These are phyloP conservation scores for Raphanus raphanistrum DNA, from an alignment of 345 rosid species.

Conservation along the genomic window DNA sequence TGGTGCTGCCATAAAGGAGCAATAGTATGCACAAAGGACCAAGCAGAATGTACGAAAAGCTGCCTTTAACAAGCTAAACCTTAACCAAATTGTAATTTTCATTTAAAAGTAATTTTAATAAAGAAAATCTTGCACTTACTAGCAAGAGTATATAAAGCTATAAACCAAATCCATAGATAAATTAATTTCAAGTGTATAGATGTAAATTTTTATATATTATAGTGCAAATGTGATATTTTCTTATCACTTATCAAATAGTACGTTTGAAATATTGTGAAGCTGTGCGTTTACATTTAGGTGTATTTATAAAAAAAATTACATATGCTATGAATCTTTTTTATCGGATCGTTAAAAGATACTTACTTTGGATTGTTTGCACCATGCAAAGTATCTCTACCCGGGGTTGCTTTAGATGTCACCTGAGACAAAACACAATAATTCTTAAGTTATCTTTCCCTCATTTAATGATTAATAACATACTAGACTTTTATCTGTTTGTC, in stretches of 20 bases:
- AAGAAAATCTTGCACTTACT: not conserved
- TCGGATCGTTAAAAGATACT: not conserved
- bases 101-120: not conserved
- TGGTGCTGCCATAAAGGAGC: not conserved
- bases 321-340: not conserved
- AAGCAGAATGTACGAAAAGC: not conserved
- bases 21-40: not conserved
- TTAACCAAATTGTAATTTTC: not conserved
- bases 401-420: constrained; percentile 18
- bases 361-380: constrained; percentile 17
- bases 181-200: not conserved
- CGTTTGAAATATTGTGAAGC: not conserved
- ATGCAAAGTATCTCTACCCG: not conserved
- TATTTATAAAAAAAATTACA: not conserved
- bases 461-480: no score
- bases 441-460: no score
- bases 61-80: not conserved
- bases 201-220: not conserved
- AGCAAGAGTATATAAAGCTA: not conserved
- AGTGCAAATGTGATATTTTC: not conserved
- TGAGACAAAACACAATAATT: constrained; percentile 7
- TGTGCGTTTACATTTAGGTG: not conserved
- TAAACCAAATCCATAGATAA: not conserved
- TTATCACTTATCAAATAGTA: not conserved
- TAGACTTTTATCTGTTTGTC: no score